Evolutionary conservation across 1,284 basidiomycete genomes (phyloP).

Genomic region (Taiwanofungus camphoratus): DNA sequence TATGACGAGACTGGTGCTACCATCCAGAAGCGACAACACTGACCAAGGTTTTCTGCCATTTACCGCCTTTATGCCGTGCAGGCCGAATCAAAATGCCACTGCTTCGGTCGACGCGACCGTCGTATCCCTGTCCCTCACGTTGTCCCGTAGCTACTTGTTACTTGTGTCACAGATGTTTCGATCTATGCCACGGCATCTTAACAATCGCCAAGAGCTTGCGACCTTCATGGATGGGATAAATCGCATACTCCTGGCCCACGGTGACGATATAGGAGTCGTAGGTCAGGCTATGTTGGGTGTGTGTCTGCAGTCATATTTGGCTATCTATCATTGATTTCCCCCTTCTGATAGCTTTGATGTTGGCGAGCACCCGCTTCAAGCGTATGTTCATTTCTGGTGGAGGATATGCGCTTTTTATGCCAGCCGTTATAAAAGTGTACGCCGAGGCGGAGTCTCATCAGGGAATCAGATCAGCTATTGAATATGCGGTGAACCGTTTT

Average conservation of each 20-base stretch:
- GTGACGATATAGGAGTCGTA: conserved; percentile 67
- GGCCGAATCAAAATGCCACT: conserved; percentile 9
- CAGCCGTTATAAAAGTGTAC: conserved; percentile 63
- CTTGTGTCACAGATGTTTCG: conserved; percentile 69
- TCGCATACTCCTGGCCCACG: conserved; percentile 59
- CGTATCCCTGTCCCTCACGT: conserved; percentile 45
- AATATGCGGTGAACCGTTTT: conserved; percentile 69
- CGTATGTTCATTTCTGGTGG: conserved; percentile 69
- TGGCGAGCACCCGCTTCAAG: conserved; percentile 72
- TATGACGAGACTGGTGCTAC: conserved; percentile 57
- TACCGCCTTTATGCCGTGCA: conserved; percentile 34
- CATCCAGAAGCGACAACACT: conserved; percentile 34
- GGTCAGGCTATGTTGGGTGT: conserved; percentile 65
- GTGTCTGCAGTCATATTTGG: conserved; percentile 15
- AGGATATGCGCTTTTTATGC: conserved; percentile 70
- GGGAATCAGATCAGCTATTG: conserved; percentile 61
- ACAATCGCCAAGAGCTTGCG: conserved; percentile 66
- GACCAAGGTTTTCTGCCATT: conserved; percentile 35
- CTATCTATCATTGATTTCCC: conserved; percentile 6
- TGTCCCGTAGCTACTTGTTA: conserved; percentile 67
- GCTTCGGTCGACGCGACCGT: conserved; percentile 23
- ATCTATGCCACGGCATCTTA: conserved; percentile 71
- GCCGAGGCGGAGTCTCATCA: conserved; percentile 47
- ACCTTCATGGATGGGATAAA: conserved; percentile 67
- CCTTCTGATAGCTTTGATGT: conserved; percentile 45